phyloP scores from a whole-genome alignment of 2,329 filamentous ascomycete genomes.

The Cadophora gregata region DNA sequence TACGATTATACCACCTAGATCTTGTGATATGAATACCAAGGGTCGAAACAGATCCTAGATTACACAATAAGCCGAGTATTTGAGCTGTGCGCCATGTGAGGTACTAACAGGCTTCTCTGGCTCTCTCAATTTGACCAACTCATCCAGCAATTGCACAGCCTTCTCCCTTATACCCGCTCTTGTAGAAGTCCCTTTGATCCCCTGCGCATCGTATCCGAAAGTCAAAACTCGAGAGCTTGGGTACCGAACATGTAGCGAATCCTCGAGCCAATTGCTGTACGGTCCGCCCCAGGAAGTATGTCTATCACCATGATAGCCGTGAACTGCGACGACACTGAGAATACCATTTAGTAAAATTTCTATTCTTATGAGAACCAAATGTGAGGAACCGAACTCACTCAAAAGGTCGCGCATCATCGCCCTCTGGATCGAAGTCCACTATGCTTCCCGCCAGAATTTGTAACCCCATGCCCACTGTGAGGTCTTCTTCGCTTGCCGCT shows the following conservation, averaged over 20 bases:
- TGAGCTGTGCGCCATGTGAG: neutral
- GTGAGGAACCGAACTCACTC: neutral
- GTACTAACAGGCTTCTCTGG: conserved; percentile 9
- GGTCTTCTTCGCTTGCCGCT: conserved; percentile 6
- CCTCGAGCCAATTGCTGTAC: conserved; percentile 8
- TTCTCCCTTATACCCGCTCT: conserved; percentile 19
- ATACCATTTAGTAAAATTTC: neutral
- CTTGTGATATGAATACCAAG: conserved; percentile 27
- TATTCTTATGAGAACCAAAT: neutral
- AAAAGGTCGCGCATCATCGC: conserved; percentile 3
- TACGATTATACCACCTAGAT: conserved; percentile 29
- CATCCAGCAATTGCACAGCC: conserved; percentile 23
- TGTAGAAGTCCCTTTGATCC: conserved; percentile 1
- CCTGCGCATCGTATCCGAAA: conserved; percentile 13
- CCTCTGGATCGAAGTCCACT: neutral
- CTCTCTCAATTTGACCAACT: conserved; percentile 22
- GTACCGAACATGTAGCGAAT: neutral
- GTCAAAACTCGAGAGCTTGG: conserved; percentile 3
- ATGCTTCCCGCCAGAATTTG: conserved; percentile 1
- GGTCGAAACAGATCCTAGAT: conserved; percentile 16
- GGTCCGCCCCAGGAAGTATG: conserved; percentile 1
- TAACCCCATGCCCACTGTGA: conserved; percentile 5
- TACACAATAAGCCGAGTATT: neutral
- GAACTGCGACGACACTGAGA: conserved; percentile 22
- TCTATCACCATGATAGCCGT: conserved; percentile 17